Conservation (phyloP, 148 eudicot species). For the Dianthus caryophyllus region DNA sequence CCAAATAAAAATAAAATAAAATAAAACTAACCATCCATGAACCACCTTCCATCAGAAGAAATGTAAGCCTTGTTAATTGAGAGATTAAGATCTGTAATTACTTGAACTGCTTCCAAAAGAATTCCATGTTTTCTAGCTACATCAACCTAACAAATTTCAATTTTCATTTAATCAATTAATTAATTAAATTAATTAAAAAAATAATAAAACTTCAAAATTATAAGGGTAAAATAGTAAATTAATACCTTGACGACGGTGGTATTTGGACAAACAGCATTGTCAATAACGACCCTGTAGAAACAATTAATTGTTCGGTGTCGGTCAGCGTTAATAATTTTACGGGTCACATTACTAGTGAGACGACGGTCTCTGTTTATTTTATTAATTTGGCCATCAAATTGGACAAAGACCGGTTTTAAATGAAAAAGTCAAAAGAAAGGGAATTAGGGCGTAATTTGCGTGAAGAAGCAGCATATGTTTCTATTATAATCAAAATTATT, state of each 20-base stretch:
- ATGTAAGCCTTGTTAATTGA: conserved; percentile 78
- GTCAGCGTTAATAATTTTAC: no score
- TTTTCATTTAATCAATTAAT: no score
- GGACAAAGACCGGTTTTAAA: background rate
- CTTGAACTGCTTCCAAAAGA: conserved; percentile 87
- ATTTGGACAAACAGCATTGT: conserved; percentile 69
- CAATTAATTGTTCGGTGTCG: no score
- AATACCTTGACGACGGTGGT: conserved; percentile 81
- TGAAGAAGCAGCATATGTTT: background rate
- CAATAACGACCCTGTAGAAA: conserved; percentile 71
- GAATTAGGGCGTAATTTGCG: background rate
- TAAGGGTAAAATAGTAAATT: background rate
- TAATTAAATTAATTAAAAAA: background rate
- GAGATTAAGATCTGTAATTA: conserved; percentile 79
- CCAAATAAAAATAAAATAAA: no score
- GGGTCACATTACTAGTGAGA: no score
- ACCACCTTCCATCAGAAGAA: conserved; percentile 93
- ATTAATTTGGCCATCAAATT: background rate
- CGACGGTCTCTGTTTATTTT: no score
- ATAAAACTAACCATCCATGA: conserved; percentile 84
- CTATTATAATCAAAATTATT: background rate
- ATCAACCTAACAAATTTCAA: conserved; percentile 61
- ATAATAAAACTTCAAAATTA: background rate
- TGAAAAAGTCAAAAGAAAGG: conserved; percentile 9
- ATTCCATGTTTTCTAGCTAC: conserved; percentile 85